These are phyloP conservation scores for Oidiodendron maius DNA, from an alignment of 495 filamentous ascomycete genomes.

Conservation along the genomic window DNA sequence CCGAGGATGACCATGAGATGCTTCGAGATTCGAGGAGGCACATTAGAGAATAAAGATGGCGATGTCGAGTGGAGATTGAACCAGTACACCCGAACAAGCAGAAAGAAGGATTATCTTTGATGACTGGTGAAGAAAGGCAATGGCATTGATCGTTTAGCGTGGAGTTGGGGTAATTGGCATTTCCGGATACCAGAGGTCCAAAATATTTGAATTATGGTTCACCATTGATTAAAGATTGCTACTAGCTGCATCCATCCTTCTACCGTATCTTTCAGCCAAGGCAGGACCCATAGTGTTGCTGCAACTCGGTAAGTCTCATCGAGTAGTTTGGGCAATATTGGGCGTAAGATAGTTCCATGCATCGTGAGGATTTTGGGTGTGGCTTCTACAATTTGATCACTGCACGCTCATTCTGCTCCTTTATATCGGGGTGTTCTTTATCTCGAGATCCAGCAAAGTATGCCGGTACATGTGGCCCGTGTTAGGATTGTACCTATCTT, in stretches of 20 bases:
- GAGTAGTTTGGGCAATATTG: background rate
- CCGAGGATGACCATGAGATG: constrained; percentile 94
- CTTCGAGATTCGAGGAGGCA: constrained; percentile 92
- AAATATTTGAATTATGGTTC: constrained; percentile 6
- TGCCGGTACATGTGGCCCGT: background rate
- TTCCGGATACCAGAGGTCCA: constrained; percentile 11
- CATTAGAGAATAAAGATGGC: constrained; percentile 90
- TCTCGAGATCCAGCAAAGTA: background rate
- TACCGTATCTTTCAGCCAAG: constrained; percentile 4
- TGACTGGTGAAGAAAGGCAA: background rate
- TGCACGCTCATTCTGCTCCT: background rate
- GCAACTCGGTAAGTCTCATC: constrained; percentile 6
- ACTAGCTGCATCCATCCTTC: constrained; percentile 5
- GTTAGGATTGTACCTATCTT: too few relatives aligned
- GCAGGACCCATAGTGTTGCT: constrained; percentile 3
- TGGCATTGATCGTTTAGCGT: constrained; percentile 18
- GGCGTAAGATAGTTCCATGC: background rate
- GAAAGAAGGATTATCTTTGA: constrained; percentile 91
- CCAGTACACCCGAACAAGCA: constrained; percentile 86
- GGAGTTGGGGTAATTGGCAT: constrained; percentile 18
- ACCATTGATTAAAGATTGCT: constrained; percentile 11
- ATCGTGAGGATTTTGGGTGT: too few relatives aligned
- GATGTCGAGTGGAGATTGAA: constrained; percentile 94
- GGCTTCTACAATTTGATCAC: too few relatives aligned
- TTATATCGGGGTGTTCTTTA: background rate